Percentiles rank a stretch among this genome's conserved stretches.
Conservation (phyloP, 306 rosid genomes). For the Vicia faba region DNA sequence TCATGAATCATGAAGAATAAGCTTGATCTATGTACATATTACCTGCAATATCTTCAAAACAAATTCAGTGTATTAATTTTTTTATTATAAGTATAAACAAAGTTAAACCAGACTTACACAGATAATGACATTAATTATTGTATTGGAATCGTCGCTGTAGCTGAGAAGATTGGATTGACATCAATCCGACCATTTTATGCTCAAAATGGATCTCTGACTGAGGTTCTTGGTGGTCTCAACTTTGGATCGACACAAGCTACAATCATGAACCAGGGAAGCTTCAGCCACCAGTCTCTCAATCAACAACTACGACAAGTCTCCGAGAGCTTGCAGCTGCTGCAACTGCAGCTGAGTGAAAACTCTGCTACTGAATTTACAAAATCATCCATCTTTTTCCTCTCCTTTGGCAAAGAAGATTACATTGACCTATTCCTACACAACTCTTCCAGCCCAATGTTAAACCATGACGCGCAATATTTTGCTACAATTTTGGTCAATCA, state of each 20-base stretch:
- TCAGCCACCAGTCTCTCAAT: constrained; percentile 76
- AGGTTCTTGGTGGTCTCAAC: constrained; percentile 62
- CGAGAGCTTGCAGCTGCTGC: constrained; percentile 68
- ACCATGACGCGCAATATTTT: constrained; percentile 35
- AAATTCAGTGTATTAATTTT: neutral
- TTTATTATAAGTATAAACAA: neutral
- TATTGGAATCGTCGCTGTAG: constrained; percentile 41
- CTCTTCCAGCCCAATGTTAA: constrained; percentile 39
- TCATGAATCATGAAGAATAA: neutral
- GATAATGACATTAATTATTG: neutral
- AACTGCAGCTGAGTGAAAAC: constrained; percentile 52
- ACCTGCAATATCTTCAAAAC: neutral
- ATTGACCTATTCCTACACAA: constrained; percentile 52
- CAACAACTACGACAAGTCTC: constrained; percentile 82
- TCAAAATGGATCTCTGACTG: constrained; percentile 69
- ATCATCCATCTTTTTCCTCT: constrained; percentile 72
- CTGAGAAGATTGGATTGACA: constrained; percentile 67
- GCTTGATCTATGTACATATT: neutral
- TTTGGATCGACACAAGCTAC: constrained; percentile 86
- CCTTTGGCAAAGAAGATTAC: constrained; percentile 84
- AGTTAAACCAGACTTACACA: neutral
- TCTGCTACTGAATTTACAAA: constrained; percentile 51
- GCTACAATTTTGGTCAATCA: constrained; percentile 65
- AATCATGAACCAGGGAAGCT: constrained; percentile 62
- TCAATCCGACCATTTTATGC: constrained; percentile 54